A percentile compares a stretch with the other conserved stretches of the same genome.
Evolutionary conservation across 2,329 filamentous ascomycete genomes (phyloP).

Genomic region (Fusarium metavorans): DNA sequence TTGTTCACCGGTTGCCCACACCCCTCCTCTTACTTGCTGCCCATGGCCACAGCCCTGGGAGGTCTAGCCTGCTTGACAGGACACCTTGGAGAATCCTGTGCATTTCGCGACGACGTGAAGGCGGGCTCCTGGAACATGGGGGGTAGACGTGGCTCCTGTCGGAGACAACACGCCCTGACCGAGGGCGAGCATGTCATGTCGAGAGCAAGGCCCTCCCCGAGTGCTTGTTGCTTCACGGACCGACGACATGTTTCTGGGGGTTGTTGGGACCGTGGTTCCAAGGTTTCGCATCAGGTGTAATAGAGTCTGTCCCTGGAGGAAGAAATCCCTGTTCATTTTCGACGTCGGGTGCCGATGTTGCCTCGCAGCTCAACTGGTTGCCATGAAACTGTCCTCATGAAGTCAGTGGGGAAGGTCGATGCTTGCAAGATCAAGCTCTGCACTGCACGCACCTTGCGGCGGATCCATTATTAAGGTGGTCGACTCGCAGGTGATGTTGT

Average conservation of each 20-base stretch:
- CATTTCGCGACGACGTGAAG: constrained; percentile 19
- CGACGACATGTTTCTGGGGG: constrained; percentile 18
- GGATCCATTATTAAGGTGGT: constrained; percentile 3
- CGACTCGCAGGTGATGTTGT: constrained; percentile 19
- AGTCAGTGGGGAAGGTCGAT: constrained; percentile 9
- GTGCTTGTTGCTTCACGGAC: constrained; percentile 6
- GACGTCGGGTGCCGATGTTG: not conserved
- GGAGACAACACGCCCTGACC: constrained; percentile 35
- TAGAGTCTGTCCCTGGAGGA: constrained; percentile 1
- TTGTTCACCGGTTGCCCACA: constrained; percentile 42
- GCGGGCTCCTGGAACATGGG: constrained; percentile 29
- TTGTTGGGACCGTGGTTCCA: constrained; percentile 15
- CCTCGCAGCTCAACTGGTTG: not conserved
- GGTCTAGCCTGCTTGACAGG: constrained; percentile 31
- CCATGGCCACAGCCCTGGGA: constrained; percentile 37
- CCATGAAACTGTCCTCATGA: constrained; percentile 9
- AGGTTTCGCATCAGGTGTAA: constrained; percentile 25
- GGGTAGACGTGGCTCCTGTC: constrained; percentile 43
- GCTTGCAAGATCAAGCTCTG: not conserved
- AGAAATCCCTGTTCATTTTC: constrained; percentile 7
- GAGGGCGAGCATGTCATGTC: constrained; percentile 1
- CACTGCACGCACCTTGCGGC: constrained; percentile 6
- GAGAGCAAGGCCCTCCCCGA: constrained; percentile 6
- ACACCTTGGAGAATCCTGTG: constrained; percentile 12
- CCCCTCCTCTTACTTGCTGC: constrained; percentile 22